A percentile compares a stretch with the other conserved stretches of the same genome.
phyloP scores from a whole-genome alignment of 345 rosid genomes.

The Camelina neglecta region DNA sequence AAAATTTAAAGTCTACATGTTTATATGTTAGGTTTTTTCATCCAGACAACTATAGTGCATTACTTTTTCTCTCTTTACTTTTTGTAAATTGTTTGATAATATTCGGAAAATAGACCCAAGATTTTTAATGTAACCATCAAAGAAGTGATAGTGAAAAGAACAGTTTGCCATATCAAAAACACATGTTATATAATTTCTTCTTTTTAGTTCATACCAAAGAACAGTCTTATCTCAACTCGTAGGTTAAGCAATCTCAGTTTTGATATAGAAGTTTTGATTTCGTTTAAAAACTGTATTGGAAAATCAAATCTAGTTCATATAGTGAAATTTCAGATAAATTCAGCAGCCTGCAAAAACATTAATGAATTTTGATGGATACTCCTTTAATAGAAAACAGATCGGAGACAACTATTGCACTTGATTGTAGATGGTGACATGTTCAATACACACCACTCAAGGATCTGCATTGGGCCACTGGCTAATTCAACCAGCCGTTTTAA shows the following conservation, averaged over 20 bases:
- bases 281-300: neutral
- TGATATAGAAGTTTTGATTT: neutral
- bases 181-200: neutral
- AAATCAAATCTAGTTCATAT: neutral
- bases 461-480: neutral
- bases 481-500: neutral
- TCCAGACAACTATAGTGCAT: slow-evolving; percentile 4
- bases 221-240: slow-evolving; percentile 9
- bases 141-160: slow-evolving; percentile 31
- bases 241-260: slow-evolving; percentile 26
- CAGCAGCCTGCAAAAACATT: neutral
- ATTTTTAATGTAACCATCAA: slow-evolving; percentile 27
- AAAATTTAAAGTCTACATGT: neutral
- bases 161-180: slow-evolving; percentile 31
- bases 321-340: neutral
- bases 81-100: slow-evolving; percentile 31
- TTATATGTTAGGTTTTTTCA: slow-evolving; percentile 23
- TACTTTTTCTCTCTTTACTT: slow-evolving; percentile 23
- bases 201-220: neutral
- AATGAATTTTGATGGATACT: neutral
- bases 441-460: neutral
- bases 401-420: neutral
- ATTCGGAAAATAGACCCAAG: slow-evolving; percentile 33
- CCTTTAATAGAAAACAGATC: neutral
- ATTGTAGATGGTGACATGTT: neutral